phyloP scores from a whole-genome alignment of 257 asterid genomes.

The Ajuga chamaepitys region DNA sequence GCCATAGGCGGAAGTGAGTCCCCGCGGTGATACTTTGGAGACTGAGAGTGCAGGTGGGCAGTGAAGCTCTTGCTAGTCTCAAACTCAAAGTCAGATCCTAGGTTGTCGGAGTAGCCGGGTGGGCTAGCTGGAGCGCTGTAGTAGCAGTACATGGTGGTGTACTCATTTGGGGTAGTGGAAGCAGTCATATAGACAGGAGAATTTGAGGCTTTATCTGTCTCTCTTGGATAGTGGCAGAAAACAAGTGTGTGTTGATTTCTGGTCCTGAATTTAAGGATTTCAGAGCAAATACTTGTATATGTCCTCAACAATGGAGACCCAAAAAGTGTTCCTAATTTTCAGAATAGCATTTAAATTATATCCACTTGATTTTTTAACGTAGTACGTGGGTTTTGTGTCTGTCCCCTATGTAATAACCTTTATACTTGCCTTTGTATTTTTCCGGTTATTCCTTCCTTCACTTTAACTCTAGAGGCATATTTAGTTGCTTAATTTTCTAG shows the following conservation, averaged over 20 bases:
- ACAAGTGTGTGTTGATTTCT: slow-evolving; percentile 14
- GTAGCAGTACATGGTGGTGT: slow-evolving; percentile 24
- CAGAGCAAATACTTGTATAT: slow-evolving; percentile 28
- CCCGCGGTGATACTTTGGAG: slow-evolving; percentile 13
- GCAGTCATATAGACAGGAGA: slow-evolving; percentile 32
- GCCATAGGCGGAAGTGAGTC: slow-evolving; percentile 54
- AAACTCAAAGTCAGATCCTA: slow-evolving; percentile 45
- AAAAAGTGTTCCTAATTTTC: slow-evolving; percentile 5
- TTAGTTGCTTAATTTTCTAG: too few relatives aligned
- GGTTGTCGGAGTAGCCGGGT: background rate
- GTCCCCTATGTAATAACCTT: too few relatives aligned
- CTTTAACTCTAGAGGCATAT: too few relatives aligned
- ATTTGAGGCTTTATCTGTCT: slow-evolving; percentile 15
- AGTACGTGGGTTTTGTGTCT: too few relatives aligned
- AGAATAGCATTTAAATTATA: too few relatives aligned
- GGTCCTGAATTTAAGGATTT: slow-evolving; percentile 51
- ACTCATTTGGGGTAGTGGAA: slow-evolving; percentile 37
- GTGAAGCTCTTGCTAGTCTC: slow-evolving; percentile 45
- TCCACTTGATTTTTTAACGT: too few relatives aligned
- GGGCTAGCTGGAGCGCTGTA: slow-evolving; percentile 60
- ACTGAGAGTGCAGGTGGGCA: slow-evolving; percentile 1
- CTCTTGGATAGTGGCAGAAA: slow-evolving; percentile 20
- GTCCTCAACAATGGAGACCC: slow-evolving; percentile 25
- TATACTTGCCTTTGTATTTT: too few relatives aligned
- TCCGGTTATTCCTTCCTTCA: too few relatives aligned